These are phyloP conservation scores for Ceriops tagal DNA, from an alignment of 345 rosid species.

Conservation along the genomic window DNA sequence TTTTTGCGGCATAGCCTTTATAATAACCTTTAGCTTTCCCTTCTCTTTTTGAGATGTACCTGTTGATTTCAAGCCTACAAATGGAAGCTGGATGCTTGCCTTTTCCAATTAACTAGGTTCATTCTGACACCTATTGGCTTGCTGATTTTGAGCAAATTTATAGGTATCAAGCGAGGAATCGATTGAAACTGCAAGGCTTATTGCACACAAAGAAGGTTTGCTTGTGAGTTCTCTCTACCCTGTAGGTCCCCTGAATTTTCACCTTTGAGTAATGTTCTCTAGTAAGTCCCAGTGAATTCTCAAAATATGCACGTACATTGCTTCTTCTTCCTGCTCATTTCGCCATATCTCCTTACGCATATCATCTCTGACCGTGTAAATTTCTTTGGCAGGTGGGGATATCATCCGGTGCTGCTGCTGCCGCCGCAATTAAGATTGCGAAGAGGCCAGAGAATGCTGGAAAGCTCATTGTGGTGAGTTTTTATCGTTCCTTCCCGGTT, in stretches of 20 bases:
- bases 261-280: neutral
- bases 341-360: neutral
- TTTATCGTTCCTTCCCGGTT: neutral
- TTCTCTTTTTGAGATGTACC: no score
- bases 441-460: conserved; percentile 59
- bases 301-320: neutral
- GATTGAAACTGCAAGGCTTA: conserved; percentile 43
- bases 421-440: conserved; percentile 55
- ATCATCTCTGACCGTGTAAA: neutral
- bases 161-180: conserved; percentile 47
- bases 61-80: no score
- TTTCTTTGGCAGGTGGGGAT: conserved; percentile 46
- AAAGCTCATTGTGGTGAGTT: conserved; percentile 59
- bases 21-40: no score
- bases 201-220: conserved; percentile 53
- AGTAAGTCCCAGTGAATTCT: neutral
- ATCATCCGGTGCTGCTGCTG: conserved; percentile 67
- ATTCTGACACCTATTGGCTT: neutral
- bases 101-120: no score
- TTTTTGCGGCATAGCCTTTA: no score
- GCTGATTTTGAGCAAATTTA: conserved; percentile 2
- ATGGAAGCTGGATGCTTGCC: no score
- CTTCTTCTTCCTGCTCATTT: neutral
- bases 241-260: neutral
- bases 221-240: conserved; percentile 30